phyloP scores from a whole-genome alignment of 1,139 yeast genomes.

The Chernovozyma sophiae-reginae region DNA sequence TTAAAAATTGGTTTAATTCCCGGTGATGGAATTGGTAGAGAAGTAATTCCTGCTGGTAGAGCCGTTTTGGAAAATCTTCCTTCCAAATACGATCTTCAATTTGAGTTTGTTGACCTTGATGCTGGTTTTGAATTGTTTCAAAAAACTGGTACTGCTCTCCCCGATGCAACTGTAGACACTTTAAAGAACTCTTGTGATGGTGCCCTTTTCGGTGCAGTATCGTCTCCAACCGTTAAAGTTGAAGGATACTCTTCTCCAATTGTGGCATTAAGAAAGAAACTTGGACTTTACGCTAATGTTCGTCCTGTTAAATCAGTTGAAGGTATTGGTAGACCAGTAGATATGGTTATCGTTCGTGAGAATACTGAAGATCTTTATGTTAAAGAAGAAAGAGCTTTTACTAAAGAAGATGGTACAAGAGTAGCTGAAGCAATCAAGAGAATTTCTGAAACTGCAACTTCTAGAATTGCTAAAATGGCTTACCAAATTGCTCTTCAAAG shows the following conservation, averaged over 20 bases:
- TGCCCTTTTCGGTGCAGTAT: slow-evolving; percentile 95
- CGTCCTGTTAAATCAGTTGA: slow-evolving; percentile 95
- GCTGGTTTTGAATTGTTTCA: slow-evolving; percentile 96
- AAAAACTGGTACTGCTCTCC: slow-evolving; percentile 90
- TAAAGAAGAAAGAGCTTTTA: slow-evolving; percentile 80
- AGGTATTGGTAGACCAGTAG: slow-evolving; percentile 82
- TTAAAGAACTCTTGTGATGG: slow-evolving; percentile 86
- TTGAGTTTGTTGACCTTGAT: slow-evolving; percentile 80
- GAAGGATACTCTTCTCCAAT: slow-evolving; percentile 97
- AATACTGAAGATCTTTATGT: slow-evolving; percentile 96
- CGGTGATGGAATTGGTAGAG: slow-evolving; percentile 98
- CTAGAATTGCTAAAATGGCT: slow-evolving; percentile 85
- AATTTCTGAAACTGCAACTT: slow-evolving; percentile 83
- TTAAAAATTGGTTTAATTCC: slow-evolving; percentile 69
- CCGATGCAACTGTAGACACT: slow-evolving; percentile 83
- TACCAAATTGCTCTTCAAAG: slow-evolving; percentile 89
- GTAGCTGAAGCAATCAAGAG: slow-evolving; percentile 98
- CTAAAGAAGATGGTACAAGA: slow-evolving; percentile 66
- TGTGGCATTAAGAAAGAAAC: slow-evolving; percentile 91
- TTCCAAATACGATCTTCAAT: slow-evolving; percentile 65
- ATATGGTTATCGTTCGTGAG: slow-evolving; percentile 96
- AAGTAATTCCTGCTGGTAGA: slow-evolving; percentile 93
- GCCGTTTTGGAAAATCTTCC: slow-evolving; percentile 82
- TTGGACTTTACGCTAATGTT: slow-evolving; percentile 93
- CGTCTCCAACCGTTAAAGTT: slow-evolving; percentile 90